Evolutionary conservation across 75 land plant genomes (phyloP).

Genomic region (Cupressus sempervirens): DNA sequence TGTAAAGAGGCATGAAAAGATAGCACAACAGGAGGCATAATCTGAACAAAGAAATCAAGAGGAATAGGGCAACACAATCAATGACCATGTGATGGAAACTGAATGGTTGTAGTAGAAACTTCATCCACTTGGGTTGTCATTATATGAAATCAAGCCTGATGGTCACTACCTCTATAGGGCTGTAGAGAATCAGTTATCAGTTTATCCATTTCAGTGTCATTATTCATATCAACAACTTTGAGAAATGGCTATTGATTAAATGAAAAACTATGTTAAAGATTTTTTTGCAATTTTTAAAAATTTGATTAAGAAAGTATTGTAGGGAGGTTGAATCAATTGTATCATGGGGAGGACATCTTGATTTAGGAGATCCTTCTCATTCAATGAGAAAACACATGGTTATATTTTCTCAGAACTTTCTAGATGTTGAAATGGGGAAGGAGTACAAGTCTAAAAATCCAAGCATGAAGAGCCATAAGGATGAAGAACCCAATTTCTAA

Average conservation of each 20-base stretch:
- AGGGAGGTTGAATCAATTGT: conserved; percentile 82
- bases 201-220: conserved; percentile 37
- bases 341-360: conserved; percentile 95
- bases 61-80: conserved; percentile 65
- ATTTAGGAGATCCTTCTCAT: conserved; percentile 77
- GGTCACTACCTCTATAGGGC: conserved; percentile 94
- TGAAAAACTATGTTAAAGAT: conserved; percentile 59
- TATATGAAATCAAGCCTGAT: conserved; percentile 93
- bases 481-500: too few relatives aligned
- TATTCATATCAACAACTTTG: conserved; percentile 66
- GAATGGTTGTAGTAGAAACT: conserved; percentile 62
- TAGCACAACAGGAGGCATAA: conserved; percentile 84
- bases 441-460: conserved; percentile 56
- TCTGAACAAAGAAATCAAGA: conserved; percentile 84
- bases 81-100: conserved; percentile 61
- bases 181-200: conserved; percentile 78
- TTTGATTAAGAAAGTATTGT: conserved; percentile 85
- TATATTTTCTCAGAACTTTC: conserved; percentile 64
- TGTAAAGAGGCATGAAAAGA: conserved; percentile 58
- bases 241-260: conserved; percentile 73
- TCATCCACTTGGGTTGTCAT: conserved; percentile 62
- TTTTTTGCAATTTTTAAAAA: conserved; percentile 74
- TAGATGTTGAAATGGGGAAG: conserved; percentile 95
- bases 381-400: conserved; percentile 73
- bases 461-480: too few relatives aligned